Conservation (phyloP, 1,139 yeast genomes). For the Blastobotrys arbuscula region DNA sequence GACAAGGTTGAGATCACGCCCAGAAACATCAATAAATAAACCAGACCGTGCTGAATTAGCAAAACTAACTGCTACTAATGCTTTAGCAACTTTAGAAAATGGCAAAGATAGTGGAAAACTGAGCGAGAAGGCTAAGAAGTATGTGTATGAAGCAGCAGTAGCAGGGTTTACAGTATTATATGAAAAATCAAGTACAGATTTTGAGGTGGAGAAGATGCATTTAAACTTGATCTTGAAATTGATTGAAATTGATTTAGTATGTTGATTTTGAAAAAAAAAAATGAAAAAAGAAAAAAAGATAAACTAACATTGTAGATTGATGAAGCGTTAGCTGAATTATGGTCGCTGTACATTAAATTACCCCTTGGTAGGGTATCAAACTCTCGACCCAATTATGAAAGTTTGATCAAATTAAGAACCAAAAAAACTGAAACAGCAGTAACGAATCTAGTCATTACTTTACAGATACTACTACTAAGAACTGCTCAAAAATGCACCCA, state of each 20-base stretch:
- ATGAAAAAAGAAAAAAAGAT: not conserved
- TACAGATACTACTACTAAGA: conserved; percentile 19
- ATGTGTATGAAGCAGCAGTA: conserved; percentile 17
- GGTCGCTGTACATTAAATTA: conserved; percentile 10
- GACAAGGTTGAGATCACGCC: conserved; percentile 11
- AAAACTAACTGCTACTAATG: conserved; percentile 12
- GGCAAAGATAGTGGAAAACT: conserved; percentile 12
- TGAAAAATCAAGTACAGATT: conserved; percentile 4
- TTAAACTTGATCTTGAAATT: conserved; percentile 20
- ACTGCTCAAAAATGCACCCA: conserved; percentile 16
- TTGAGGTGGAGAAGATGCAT: conserved; percentile 20
- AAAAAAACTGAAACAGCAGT: conserved; percentile 1
- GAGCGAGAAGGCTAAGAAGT: conserved; percentile 12
- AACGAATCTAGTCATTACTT: conserved; percentile 16
- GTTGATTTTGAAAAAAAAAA: not conserved
- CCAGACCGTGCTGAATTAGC: conserved; percentile 16
- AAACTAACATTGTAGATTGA: conserved; percentile 11
- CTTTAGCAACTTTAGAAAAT: conserved; percentile 13
- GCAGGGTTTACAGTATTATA: conserved; percentile 16
- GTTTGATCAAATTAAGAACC: conserved; percentile 2
- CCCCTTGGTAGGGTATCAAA: conserved; percentile 5
- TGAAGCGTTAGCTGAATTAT: conserved; percentile 18
- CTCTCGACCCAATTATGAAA: conserved; percentile 9
- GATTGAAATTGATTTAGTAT: conserved; percentile 19
- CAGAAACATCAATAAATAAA: not conserved